Conservation (phyloP, 2,329 filamentous ascomycete species). For the Talaromyces piceae region DNA sequence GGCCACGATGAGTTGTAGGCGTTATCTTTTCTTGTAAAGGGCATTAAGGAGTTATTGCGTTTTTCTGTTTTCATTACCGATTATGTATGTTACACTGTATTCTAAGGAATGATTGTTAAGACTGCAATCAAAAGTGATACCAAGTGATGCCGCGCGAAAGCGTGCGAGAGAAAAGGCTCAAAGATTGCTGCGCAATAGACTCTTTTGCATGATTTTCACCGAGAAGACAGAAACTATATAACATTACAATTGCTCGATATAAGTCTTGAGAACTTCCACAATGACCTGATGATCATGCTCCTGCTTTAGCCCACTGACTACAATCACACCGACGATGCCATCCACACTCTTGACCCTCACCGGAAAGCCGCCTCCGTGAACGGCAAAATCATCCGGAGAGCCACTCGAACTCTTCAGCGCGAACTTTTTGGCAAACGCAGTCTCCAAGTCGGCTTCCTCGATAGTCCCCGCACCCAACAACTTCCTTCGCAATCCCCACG, state of each 20-base stretch:
- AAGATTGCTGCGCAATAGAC: background rate
- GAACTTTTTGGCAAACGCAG: slow-evolving; percentile 57
- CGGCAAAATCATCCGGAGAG: slow-evolving; percentile 56
- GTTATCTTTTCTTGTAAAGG: slow-evolving; percentile 20
- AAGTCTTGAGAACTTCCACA: slow-evolving; percentile 58
- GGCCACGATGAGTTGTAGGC: slow-evolving; percentile 73
- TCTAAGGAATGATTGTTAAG: slow-evolving; percentile 13
- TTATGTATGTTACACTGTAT: slow-evolving; percentile 12
- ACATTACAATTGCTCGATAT: no score
- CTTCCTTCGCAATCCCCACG: slow-evolving; percentile 66
- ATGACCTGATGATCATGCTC: slow-evolving; percentile 71
- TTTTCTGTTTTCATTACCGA: slow-evolving; percentile 3
- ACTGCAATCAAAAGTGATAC: slow-evolving; percentile 13
- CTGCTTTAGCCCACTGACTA: slow-evolving; percentile 69
- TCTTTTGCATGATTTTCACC: background rate
- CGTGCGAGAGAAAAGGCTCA: slow-evolving; percentile 2
- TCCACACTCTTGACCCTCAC: slow-evolving; percentile 66
- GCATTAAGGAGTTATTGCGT: slow-evolving; percentile 10
- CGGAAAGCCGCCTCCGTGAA: slow-evolving; percentile 70
- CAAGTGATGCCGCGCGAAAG: slow-evolving; percentile 1
- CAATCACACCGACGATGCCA: slow-evolving; percentile 65
- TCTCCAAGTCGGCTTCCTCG: slow-evolving; percentile 48
- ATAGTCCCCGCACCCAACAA: slow-evolving; percentile 28
- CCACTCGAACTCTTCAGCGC: slow-evolving; percentile 50
- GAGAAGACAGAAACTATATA: no score